phyloP scores from a whole-genome alignment of 306 rosid genomes.

The Dicorynia guianensis region DNA sequence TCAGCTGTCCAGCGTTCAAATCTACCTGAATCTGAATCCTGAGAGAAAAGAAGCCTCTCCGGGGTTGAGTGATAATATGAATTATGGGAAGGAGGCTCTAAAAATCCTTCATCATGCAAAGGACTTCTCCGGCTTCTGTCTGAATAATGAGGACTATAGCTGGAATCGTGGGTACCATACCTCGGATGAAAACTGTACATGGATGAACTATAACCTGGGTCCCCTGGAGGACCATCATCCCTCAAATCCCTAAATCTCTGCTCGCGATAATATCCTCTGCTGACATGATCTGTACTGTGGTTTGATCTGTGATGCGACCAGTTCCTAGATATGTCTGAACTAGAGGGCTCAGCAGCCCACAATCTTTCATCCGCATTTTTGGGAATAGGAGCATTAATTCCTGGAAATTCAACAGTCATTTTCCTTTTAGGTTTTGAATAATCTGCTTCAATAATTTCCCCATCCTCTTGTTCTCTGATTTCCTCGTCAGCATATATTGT shows the following conservation, averaged over 20 bases:
- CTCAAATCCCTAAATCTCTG: slow-evolving; percentile 62
- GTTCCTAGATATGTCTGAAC: slow-evolving; percentile 59
- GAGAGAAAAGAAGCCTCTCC: slow-evolving; percentile 45
- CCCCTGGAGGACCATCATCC: slow-evolving; percentile 90
- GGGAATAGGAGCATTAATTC: slow-evolving; percentile 91
- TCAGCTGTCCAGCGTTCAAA: slow-evolving; percentile 45
- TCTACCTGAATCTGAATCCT: slow-evolving; percentile 48
- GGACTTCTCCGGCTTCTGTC: slow-evolving; percentile 71
- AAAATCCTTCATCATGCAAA: slow-evolving; percentile 52
- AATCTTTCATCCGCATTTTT: slow-evolving; percentile 74
- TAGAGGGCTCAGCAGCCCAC: slow-evolving; percentile 66
- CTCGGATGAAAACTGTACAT: slow-evolving; percentile 65
- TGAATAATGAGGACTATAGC: slow-evolving; percentile 35
- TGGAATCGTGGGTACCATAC: slow-evolving; percentile 56
- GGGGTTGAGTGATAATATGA: slow-evolving; percentile 55
- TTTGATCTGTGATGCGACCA: slow-evolving; percentile 56
- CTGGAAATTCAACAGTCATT: slow-evolving; percentile 82
- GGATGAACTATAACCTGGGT: slow-evolving; percentile 58
- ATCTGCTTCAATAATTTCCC: slow-evolving; percentile 75
- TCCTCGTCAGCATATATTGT: slow-evolving; percentile 71
- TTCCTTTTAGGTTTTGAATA: slow-evolving; percentile 53
- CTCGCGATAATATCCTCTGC: slow-evolving; percentile 69
- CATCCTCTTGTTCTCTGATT: slow-evolving; percentile 83
- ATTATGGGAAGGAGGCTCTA: slow-evolving; percentile 40
- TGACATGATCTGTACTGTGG: slow-evolving; percentile 52